These are phyloP conservation scores for Aristolochia contorta DNA, from an alignment of 164 flowering plant genomes.

Conservation along the genomic window DNA sequence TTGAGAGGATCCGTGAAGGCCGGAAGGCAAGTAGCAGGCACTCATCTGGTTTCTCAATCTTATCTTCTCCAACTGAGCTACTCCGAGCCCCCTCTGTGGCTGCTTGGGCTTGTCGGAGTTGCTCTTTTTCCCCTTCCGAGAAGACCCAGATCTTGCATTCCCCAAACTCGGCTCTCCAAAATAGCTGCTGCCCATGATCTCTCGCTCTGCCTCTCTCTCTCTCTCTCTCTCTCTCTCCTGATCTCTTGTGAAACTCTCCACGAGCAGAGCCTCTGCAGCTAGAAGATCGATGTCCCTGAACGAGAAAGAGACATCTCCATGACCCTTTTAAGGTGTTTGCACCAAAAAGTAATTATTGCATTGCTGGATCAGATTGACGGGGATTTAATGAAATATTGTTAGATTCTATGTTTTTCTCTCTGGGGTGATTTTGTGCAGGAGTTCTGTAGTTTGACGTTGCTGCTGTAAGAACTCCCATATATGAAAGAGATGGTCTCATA, in stretches of 20 bases:
- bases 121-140: conserved; percentile 59
- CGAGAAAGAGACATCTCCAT: conserved; percentile 6
- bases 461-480: neutral
- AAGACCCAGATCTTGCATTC: conserved; percentile 38
- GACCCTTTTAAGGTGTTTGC: conserved; percentile 15
- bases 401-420: conserved; percentile 29
- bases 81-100: conserved; percentile 95
- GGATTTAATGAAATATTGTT: conserved; percentile 16
- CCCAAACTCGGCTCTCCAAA: conserved; percentile 52
- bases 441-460: neutral
- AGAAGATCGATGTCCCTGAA: conserved; percentile 4
- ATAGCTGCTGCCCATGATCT: conserved; percentile 38
- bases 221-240: conserved; percentile 14
- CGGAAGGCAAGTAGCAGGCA: conserved; percentile 21
- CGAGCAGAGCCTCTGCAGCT: neutral
- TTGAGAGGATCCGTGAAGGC: conserved; percentile 18
- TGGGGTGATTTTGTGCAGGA: neutral
- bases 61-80: conserved; percentile 93
- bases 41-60: conserved; percentile 63
- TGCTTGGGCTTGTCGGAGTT: conserved; percentile 74
- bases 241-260: neutral
- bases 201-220: conserved; percentile 20
- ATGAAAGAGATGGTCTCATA: neutral
- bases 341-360: conserved; percentile 30
- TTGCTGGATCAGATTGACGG: conserved; percentile 61